Conservation (phyloP, 768 basidiomycete species). For the Dioszegia crocea region DNA sequence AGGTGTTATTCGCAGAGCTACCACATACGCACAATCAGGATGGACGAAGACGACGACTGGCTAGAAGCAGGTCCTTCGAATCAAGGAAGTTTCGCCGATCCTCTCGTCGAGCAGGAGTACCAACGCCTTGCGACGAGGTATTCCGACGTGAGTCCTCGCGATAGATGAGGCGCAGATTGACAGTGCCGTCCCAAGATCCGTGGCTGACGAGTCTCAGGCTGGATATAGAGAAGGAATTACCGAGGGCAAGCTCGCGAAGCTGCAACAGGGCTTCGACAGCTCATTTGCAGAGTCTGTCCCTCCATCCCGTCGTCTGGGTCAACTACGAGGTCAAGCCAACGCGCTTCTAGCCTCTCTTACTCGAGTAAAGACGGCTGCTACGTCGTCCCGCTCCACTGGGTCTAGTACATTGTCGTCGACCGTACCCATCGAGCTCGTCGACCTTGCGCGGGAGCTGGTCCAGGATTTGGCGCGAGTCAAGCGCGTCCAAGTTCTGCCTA, state of each 20-base stretch:
- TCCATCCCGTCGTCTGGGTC: constrained; percentile 70
- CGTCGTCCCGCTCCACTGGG: background rate
- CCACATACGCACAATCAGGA: background rate
- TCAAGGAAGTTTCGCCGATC: constrained; percentile 32
- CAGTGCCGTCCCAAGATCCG: background rate
- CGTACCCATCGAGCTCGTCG: constrained; percentile 16
- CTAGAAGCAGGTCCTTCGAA: constrained; percentile 16
- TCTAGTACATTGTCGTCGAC: too few species aligned
- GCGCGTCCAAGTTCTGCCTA: constrained; percentile 68
- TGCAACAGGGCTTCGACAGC: constrained; percentile 85
- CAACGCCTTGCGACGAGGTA: constrained; percentile 38
- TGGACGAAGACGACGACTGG: constrained; percentile 40
- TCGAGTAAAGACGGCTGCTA: background rate
- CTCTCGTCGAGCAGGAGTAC: constrained; percentile 44
- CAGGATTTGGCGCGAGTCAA: constrained; percentile 59
- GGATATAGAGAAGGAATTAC: constrained; percentile 97
- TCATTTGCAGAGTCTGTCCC: constrained; percentile 65
- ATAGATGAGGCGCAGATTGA: too few species aligned
- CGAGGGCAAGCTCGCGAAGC: constrained; percentile 76
- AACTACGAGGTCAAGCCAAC: constrained; percentile 67
- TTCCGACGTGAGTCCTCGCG: constrained; percentile 44
- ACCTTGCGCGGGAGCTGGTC: constrained; percentile 59
- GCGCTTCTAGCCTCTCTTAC: constrained; percentile 57
- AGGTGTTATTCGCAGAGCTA: too few species aligned
- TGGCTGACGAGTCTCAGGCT: constrained; percentile 54